phyloP scores from a whole-genome alignment of 2,329 filamentous ascomycete genomes.

The Teratosphaeriaceae sp. region DNA sequence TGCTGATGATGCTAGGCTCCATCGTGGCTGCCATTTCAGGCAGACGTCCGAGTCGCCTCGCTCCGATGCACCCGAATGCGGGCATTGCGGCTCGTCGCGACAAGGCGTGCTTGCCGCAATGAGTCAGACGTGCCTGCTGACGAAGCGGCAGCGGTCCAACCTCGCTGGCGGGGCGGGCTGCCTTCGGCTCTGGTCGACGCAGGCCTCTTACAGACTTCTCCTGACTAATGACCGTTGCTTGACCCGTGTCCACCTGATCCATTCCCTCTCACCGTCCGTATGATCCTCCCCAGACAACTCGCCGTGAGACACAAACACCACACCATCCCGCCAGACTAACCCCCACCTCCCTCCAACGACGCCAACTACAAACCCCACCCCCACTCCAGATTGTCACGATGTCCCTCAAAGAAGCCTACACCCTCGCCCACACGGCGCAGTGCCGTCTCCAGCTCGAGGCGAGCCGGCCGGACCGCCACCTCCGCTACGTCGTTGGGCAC shows the following conservation, averaged over 20 bases:
- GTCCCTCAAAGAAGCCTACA: constrained; percentile 30
- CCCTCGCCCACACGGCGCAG: constrained; percentile 29
- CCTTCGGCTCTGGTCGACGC: too few species aligned
- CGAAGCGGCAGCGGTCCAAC: too few species aligned
- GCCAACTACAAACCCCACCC: neutral
- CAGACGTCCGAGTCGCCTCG: too few species aligned
- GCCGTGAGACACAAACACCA: neutral
- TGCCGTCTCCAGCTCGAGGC: constrained; percentile 29
- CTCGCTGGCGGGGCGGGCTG: too few species aligned
- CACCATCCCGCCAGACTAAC: neutral
- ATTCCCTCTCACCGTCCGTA: neutral
- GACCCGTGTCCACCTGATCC: neutral
- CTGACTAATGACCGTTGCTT: neutral
- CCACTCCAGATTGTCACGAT: constrained; percentile 16
- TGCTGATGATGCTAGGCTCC: too few species aligned
- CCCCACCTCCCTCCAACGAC: constrained; percentile 6
- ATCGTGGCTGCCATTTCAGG: too few species aligned
- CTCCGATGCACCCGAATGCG: too few species aligned
- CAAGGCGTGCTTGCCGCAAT: too few species aligned
- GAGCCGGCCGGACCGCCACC: constrained; percentile 26
- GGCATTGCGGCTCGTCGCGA: too few species aligned
- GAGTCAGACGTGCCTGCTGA: too few species aligned
- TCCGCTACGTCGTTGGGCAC: constrained; percentile 31
- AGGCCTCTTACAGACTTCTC: too few species aligned
- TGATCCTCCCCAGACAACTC: neutral